Base-by-base conservation (phyloP, 495 filamentous ascomycete genomes). In the Corynascus novoguineensis region DNA sequence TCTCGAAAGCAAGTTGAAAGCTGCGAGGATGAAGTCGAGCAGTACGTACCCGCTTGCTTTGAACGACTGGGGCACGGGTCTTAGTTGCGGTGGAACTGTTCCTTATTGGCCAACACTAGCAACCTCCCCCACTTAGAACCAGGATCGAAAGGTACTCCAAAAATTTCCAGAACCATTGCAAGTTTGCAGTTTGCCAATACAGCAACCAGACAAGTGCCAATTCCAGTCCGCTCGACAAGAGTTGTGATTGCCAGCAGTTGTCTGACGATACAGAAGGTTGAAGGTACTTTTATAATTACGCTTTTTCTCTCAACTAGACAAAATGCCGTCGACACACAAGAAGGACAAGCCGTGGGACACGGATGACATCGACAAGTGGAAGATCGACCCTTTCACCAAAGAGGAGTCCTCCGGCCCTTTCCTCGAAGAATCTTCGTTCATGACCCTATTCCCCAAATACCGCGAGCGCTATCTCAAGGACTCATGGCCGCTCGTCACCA, bases 341-440 rank as follows among this genome's bases (percentile, higher is more conserved):
- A 86, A 81, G 57, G 90, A 96, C 5, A 98, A 98, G 70, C 89
- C 93, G 34, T 97, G 92, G 93, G 92, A 98, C 70, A 96, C 90
- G 47, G 90, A 93, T 56, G 93, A 96, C 64, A 90, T 97, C 61
- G 92, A 98, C 70, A 96, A 96, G 69, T 98, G 92, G 92, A 93
- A 91, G 81, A 82, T 89, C 67, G 90, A 95, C 48, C 74, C 83
- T 27, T 96, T 98, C 77, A 92, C 80, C 47, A 84, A 86, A 61
- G 89, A 99, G 70, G 96, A 97, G 73, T 74, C 76, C 42, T 86
- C 81, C 38, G 93, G 95, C 52, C 85, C 86, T 34, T 95, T 99
- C 75, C 81, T 83, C 38, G 92, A 97, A 73, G 93, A 99, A 75
- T 95, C 69, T 0, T 73, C 87, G 9, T 96, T 96, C 68, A 83